Conservation (phyloP, 768 basidiomycete species). For the Hemileccinum rubropunctum region DNA sequence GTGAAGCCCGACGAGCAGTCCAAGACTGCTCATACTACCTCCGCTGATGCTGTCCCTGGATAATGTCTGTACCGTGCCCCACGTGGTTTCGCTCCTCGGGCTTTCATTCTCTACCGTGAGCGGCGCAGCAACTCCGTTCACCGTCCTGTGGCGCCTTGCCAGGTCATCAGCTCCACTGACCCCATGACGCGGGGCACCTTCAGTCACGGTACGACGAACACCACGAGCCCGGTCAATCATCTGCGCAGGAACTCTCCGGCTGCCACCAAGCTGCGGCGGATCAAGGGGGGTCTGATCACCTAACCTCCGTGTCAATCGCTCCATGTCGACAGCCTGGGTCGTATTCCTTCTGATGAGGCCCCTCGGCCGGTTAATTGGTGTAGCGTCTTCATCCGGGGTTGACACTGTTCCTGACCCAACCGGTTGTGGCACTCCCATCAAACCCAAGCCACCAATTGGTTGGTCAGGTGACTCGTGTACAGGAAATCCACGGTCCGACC, state of each 20-base stretch:
- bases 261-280: slow-evolving; percentile 12
- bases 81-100: slow-evolving; percentile 34
- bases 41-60: slow-evolving; percentile 18
- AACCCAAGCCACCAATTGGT: slow-evolving; percentile 23
- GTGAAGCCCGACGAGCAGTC: slow-evolving; percentile 30
- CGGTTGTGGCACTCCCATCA: slow-evolving; percentile 26
- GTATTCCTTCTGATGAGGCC: slow-evolving; percentile 25
- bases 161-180: slow-evolving; percentile 10
- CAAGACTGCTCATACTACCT: slow-evolving; percentile 29
- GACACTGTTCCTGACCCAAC: slow-evolving; percentile 23
- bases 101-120: slow-evolving; percentile 23
- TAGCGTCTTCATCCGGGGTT: slow-evolving; percentile 27
- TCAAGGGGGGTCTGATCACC: slow-evolving; percentile 14
- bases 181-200: slow-evolving; percentile 6
- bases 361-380: slow-evolving; percentile 21
- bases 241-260: slow-evolving; percentile 19
- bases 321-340: slow-evolving; percentile 16
- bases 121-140: slow-evolving; percentile 12
- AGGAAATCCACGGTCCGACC: slow-evolving; percentile 27
- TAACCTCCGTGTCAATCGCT: slow-evolving; percentile 18
- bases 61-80: slow-evolving; percentile 33
- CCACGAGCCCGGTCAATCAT: slow-evolving; percentile 11
- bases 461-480: slow-evolving; percentile 29
- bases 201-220: slow-evolving; percentile 21
- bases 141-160: slow-evolving; percentile 4